Evolutionary conservation across 2,329 filamentous ascomycete species (phyloP), one percentile per base, ranked within the genome.

Genomic region (Trichophyton equinum): DNA sequence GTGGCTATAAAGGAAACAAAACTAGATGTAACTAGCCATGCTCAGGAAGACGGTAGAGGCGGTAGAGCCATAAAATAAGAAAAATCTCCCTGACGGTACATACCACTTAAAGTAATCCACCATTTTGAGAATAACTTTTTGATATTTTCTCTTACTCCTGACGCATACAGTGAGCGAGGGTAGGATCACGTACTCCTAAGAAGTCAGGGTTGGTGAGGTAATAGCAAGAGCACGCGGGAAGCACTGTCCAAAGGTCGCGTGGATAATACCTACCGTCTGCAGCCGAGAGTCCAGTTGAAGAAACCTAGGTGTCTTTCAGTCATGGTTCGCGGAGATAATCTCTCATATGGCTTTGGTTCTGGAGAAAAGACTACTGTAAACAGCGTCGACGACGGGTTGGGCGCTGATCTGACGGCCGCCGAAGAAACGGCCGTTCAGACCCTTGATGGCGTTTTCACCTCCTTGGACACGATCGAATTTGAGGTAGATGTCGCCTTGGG

Each of bases 381-480:
- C 90, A 71, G 92, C 92, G 77, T 99, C 94, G 75, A 97, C 92
- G 77, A 99, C 90, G 74, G 91, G 94, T 66, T 91, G 88, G 69
- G 92, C 94, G 73, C 88, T 92, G 75, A 99, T 95, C 80, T 89
- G 90, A 71, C 86, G 85, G 70, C 89, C 89, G 72, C 90, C 94
- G 76, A 99, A 99, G 76, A 89, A 96, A 72, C 94, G 87, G 71
- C 94, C 94, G 75, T 99, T 97, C 65, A 99, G 84, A 71, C 94
- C 94, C 75, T 95, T 95, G 77, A 97, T 95, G 69, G 94, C 94
- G 73, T 96, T 97, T 77, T 96, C 90, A 73, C 92, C 92, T 68
- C 92, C 92, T 74, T 91, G 85, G 64, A 97, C 89, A 71, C 90
- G 88, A 76, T 96, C 91, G 78, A 99, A 99, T 76, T 99, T 99